These are phyloP conservation scores for Celoporthe dispersa DNA, from an alignment of 2,329 filamentous ascomycete species.

Conservation along the genomic window DNA sequence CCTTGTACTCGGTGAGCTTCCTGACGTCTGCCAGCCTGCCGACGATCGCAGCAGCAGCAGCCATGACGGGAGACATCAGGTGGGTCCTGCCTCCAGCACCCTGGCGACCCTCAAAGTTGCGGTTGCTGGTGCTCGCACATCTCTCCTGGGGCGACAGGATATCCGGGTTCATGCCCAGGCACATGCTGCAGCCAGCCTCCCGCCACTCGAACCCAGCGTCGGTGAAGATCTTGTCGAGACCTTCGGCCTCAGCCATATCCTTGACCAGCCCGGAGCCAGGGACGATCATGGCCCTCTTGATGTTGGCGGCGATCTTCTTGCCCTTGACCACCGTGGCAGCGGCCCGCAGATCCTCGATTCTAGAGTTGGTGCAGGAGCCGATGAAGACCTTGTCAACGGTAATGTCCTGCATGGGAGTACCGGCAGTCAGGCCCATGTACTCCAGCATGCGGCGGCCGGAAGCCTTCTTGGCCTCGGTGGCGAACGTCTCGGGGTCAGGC, in stretches of 20 bases:
- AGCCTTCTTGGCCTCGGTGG: conserved; percentile 77
- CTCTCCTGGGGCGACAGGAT: conserved; percentile 91
- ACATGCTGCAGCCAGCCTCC: conserved; percentile 99
- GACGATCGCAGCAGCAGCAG: conserved; percentile 84
- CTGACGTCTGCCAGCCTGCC: conserved; percentile 93
- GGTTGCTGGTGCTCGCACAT: conserved; percentile 94
- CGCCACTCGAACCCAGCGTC: conserved; percentile 98
- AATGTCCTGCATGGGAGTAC: conserved; percentile 91
- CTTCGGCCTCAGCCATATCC: conserved; percentile 86
- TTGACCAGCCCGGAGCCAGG: conserved; percentile 95
- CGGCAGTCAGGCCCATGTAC: conserved; percentile 92
- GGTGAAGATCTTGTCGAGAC: conserved; percentile 87
- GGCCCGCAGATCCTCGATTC: conserved; percentile 92
- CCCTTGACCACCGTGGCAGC: conserved; percentile 87
- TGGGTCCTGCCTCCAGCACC: conserved; percentile 91
- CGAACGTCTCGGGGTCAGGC: conserved; percentile 86
- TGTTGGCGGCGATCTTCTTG: conserved; percentile 81
- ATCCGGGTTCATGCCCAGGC: conserved; percentile 98
- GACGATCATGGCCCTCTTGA: conserved; percentile 95
- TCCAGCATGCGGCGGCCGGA: conserved; percentile 82
- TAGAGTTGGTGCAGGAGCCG: conserved; percentile 80
- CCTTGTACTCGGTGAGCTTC: conserved; percentile 68
- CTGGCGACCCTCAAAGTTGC: conserved; percentile 96
- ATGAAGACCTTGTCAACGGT: conserved; percentile 67
- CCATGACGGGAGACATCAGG: conserved; percentile 97